Base-by-base conservation (phyloP, 768 basidiomycete genomes). In the Astraeus odoratus region DNA sequence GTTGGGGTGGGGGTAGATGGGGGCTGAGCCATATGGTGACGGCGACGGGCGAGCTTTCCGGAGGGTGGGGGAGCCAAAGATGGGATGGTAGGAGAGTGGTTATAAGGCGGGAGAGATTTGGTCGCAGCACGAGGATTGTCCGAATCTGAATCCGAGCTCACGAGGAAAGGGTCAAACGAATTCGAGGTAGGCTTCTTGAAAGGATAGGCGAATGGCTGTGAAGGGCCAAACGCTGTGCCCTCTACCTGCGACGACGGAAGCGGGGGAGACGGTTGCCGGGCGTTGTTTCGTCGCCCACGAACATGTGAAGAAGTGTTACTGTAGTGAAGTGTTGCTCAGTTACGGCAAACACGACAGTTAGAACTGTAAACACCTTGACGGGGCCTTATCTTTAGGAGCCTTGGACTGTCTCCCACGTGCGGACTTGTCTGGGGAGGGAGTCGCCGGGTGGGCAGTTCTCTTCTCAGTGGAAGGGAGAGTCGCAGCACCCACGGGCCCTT, bases 251-350 rank as follows among this genome's bases (percentile, higher is more conserved):
- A 77, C 76, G 39, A 20, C 39, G 65, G 57, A 34, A 73, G 63
- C 26, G 77, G 77, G 15, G 81, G 81, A 31, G 83, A 84, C 18
- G 80, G 74, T 58, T 83, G 82, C 49, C 81, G 81, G 46, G 60
- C 67, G 54, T 68, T 72, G 65, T 68, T 73, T 63, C 75, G 75
- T 57, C 74, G 72, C 55, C 64, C 61, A 33, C 62, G 68, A 51
- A 59, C 60, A 50, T 65, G n/a, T n/a, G n/a, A 71, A 44, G 79
- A 80, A 38, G 66, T 43, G 59, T 70, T 76, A n/a, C n/a, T 64
- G 75, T 80, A 36, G 42, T 25, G 39, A 30, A 47, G 20, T 22
- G 46, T 24, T 44, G 31, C 29, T n/a, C 48, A 10, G 36, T 26
- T 35, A 47, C 25, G 20, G 22, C 43, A 59, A 42, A 29, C 5